Base-by-base conservation (phyloP, 202 grass and related monocot genomes). In the Schoenoplectus tabernaemontani region DNA sequence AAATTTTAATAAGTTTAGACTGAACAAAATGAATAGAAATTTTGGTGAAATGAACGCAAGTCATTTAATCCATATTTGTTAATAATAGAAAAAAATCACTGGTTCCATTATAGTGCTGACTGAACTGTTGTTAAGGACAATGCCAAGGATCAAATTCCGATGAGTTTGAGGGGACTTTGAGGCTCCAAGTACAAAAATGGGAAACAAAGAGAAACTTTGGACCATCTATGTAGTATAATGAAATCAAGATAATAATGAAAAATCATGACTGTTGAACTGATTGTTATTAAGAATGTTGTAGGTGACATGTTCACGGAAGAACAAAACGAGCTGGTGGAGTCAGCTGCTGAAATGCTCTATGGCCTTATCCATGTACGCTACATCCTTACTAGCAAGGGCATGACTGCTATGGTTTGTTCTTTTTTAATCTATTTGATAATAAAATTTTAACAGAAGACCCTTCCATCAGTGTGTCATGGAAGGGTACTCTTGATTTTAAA, bases 271-370 rank as follows among this genome's bases (percentile, higher is more conserved):
- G 68, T 34, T 77, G 60, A 77, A 50, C 26, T 42, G 43, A 64
- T 51, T 60, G 46, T 58, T 78, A 51, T 64, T 77, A 64, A 61
- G 53, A 73, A 81, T 36, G 67, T 44, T 82, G 71, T 76, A 97
- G 94, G 91, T 78, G 91, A 97, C 64, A 84, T 90, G 61, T 97
- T 92, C 76, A 93, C 94, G n/a, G 94, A 97, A 78, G 94, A 97
- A 81, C 94, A 93, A 85, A 90, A 97, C 67, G 89, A 93, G 83
- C 83, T 97, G 66, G 90, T 97, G 2, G 94, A 97, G 85, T 97
- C 91, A 74, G 93, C 91, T 85, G 94, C 94, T 51, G 94, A 97
- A 86, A 97, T 97, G 91, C 74, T 97, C 32, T 97, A 97, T 79
- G 94, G 94, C 64, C 88, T 97, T 71, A 93, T 97, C 82, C 94